These are phyloP conservation scores for Globisporangium perplexum DNA, from an alignment of 352 stramenopile genomes.

Conservation along the genomic window DNA sequence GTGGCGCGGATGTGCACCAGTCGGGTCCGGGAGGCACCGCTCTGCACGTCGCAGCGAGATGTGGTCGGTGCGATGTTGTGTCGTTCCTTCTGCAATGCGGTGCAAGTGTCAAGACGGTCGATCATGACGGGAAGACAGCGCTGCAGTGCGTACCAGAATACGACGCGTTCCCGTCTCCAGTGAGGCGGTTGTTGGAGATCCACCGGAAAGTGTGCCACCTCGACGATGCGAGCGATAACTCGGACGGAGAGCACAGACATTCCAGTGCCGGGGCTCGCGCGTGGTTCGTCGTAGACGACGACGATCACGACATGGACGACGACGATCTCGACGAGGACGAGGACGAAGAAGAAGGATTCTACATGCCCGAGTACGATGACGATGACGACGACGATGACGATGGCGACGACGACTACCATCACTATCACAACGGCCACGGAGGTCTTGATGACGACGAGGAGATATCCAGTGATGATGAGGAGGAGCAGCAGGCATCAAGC, in stretches of 20 bases:
- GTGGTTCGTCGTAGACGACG: conserved; percentile 44
- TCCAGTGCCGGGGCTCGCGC: conserved; percentile 12
- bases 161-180: conserved; percentile 21
- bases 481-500: conserved; percentile 11
- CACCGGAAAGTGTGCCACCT: conserved; percentile 24
- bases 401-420: conserved; percentile 12
- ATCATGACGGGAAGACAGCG: conserved; percentile 48
- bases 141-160: conserved; percentile 18
- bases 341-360: conserved; percentile 43
- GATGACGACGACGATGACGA: conserved; percentile 48
- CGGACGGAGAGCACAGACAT: conserved; percentile 24
- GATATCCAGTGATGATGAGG: conserved; percentile 31
- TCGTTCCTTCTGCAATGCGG: conserved; percentile 76
- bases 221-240: conserved; percentile 46
- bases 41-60: conserved; percentile 55
- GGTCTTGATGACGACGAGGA: conserved; percentile 19
- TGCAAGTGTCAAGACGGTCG: conserved; percentile 41
- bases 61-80: conserved; percentile 65
- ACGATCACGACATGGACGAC: conserved; percentile 38
- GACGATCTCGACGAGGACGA: conserved; percentile 43
- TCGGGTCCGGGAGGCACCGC: conserved; percentile 44
- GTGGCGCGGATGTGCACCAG: conserved; percentile 63
- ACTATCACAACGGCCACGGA: conserved; percentile 23
- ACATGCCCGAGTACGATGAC: conserved; percentile 55
- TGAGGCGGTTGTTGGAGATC: conserved; percentile 52